These are phyloP conservation scores for Kwoniella heveanensis DNA, from an alignment of 768 basidiomycete genomes.

Conservation along the genomic window DNA sequence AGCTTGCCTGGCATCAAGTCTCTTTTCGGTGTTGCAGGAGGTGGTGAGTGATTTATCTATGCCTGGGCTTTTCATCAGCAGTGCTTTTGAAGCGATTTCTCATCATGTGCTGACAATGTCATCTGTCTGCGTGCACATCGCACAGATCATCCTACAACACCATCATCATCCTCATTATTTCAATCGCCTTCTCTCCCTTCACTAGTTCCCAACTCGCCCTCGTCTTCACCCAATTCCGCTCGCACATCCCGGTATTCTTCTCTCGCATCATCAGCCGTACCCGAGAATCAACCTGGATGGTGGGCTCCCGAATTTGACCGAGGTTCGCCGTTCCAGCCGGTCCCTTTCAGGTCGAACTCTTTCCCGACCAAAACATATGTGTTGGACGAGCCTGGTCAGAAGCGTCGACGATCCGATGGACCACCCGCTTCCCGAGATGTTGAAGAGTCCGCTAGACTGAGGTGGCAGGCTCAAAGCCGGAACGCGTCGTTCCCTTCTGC, in stretches of 20 bases:
- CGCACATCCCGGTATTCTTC: conserved; percentile 46
- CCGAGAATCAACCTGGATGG: conserved; percentile 34
- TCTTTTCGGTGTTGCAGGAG: conserved; percentile 38
- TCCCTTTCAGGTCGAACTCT: conserved; percentile 23
- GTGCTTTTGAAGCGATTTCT: no score
- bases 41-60: conserved; percentile 26
- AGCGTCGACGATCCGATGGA: conserved; percentile 42
- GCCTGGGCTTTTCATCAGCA: background rate
- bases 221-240: conserved; percentile 39
- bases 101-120: conserved; percentile 1
- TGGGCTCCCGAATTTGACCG: conserved; percentile 44
- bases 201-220: conserved; percentile 39
- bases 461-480: conserved; percentile 45
- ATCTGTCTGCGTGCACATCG: background rate
- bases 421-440: conserved; percentile 31
- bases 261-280: conserved; percentile 28
- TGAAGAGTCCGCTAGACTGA: conserved; percentile 41
- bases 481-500: conserved; percentile 42
- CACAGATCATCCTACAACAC: conserved; percentile 25
- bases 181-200: conserved; percentile 40
- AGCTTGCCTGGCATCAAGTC: conserved; percentile 51
- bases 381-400: conserved; percentile 34
- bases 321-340: conserved; percentile 10
- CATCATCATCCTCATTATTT: conserved; percentile 18
- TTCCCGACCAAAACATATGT: conserved; percentile 17